phyloP scores from a whole-genome alignment of 1,284 basidiomycete genomes.

The Rhodofomes roseus region DNA sequence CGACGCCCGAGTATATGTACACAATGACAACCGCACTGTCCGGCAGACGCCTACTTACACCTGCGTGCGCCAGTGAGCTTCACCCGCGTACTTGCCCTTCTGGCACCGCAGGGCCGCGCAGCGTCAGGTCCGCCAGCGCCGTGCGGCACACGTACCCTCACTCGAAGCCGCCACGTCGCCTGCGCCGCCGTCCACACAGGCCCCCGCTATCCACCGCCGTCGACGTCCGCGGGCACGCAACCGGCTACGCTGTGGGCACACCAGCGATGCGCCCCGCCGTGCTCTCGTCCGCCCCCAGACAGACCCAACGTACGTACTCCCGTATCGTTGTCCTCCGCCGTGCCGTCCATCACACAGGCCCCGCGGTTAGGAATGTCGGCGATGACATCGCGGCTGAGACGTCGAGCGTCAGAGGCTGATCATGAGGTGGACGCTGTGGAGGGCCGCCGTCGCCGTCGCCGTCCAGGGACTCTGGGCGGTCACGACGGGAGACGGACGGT shows the following conservation, averaged over 20 bases:
- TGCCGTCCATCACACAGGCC: background rate
- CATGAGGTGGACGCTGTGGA: background rate
- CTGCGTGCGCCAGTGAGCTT: no score
- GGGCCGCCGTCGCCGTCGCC: background rate
- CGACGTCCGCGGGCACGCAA: no score
- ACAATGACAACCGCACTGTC: no score
- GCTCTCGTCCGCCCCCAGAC: background rate
- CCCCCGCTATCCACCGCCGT: no score
- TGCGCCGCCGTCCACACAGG: no score
- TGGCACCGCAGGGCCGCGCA: no score
- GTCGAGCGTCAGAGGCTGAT: background rate
- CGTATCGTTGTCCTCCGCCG: background rate
- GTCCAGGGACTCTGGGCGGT: background rate
- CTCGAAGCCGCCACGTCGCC: no score
- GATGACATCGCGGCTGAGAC: background rate
- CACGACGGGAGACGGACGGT: background rate
- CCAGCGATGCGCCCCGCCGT: background rate
- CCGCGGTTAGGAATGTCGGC: background rate
- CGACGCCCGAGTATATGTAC: no score
- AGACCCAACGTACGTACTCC: background rate
- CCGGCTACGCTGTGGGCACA: no score
- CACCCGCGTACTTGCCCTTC: no score
- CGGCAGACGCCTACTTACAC: background rate
- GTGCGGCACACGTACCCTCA: no score
- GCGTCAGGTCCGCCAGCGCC: no score